phyloP scores from a whole-genome alignment of 2,329 filamentous ascomycete genomes.

The Anthostomella pinea region DNA sequence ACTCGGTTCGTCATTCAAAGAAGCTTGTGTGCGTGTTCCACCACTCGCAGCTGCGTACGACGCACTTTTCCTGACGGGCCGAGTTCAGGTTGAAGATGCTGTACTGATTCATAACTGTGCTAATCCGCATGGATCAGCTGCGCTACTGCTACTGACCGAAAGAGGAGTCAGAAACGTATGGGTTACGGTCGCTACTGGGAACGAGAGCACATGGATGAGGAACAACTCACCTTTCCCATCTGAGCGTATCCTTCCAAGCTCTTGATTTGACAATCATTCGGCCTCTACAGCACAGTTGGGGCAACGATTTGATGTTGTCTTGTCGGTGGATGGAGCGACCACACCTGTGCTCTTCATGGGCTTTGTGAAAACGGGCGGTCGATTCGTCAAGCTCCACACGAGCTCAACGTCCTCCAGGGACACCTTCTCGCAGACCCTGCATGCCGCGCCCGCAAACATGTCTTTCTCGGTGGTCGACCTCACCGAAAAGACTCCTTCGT shows the following conservation, averaged over 20 bases:
- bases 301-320: slow-evolving; percentile 3
- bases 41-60: neutral
- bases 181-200: slow-evolving; percentile 2
- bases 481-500: too few relatives aligned
- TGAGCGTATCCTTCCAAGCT: slow-evolving; percentile 6
- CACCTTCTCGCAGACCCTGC: too few relatives aligned
- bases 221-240: neutral
- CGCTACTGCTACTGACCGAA: slow-evolving; percentile 1
- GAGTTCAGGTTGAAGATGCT: neutral
- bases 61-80: slow-evolving; percentile 1
- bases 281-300: slow-evolving; percentile 1
- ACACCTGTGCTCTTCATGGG: neutral
- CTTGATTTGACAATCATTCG: slow-evolving; percentile 4
- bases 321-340: neutral
- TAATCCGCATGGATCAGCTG: neutral
- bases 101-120: slow-evolving; percentile 5
- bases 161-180: slow-evolving; percentile 5
- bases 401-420: too few relatives aligned
- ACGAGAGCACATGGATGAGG: slow-evolving; percentile 3
- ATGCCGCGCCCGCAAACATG: too few relatives aligned
- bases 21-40: slow-evolving; percentile 1
- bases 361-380: slow-evolving; percentile 6
- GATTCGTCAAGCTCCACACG: slow-evolving; percentile 1
- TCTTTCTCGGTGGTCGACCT: too few relatives aligned
- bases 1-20: neutral